Conservation (phyloP, 2,329 filamentous ascomycete species). For the Pezicula neosporulosa region DNA sequence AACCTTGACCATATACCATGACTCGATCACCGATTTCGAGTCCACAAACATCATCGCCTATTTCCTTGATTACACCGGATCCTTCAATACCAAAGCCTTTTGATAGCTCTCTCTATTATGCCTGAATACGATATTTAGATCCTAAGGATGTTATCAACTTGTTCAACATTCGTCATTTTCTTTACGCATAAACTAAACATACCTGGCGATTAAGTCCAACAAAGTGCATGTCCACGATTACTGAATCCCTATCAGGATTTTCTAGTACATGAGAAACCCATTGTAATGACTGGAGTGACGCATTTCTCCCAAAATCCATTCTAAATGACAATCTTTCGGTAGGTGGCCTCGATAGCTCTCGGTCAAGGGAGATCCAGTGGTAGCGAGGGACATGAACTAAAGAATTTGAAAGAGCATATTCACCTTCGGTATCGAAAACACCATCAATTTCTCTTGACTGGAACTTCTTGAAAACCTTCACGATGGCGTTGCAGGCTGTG, state of each 20-base stretch:
- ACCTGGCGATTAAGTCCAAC: slow-evolving; percentile 20
- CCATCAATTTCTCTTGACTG: slow-evolving; percentile 2
- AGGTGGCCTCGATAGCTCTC: slow-evolving; percentile 5
- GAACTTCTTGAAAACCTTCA: slow-evolving; percentile 3
- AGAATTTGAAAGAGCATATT: slow-evolving; percentile 23
- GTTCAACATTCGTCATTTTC: too few relatives aligned
- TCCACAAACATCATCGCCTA: slow-evolving; percentile 17
- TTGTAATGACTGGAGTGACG: slow-evolving; percentile 10
- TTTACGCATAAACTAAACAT: too few relatives aligned
- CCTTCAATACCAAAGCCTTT: slow-evolving; percentile 20
- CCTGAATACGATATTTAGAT: too few relatives aligned
- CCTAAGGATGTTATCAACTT: too few relatives aligned
- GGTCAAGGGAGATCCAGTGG: slow-evolving; percentile 13
- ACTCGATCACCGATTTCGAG: slow-evolving; percentile 22
- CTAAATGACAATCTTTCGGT: neutral
- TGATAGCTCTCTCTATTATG: too few relatives aligned
- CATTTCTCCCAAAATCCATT: slow-evolving; percentile 10
- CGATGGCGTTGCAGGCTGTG: neutral
- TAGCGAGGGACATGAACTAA: slow-evolving; percentile 19
- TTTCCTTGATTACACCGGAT: slow-evolving; percentile 18
- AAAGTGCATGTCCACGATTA: slow-evolving; percentile 6
- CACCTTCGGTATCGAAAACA: slow-evolving; percentile 22
- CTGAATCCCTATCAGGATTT: slow-evolving; percentile 1
- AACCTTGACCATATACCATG: slow-evolving; percentile 5
- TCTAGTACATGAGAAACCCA: slow-evolving; percentile 7